phyloP scores from a whole-genome alignment of 1,284 basidiomycete genomes.

The Athelia psychrophila region DNA sequence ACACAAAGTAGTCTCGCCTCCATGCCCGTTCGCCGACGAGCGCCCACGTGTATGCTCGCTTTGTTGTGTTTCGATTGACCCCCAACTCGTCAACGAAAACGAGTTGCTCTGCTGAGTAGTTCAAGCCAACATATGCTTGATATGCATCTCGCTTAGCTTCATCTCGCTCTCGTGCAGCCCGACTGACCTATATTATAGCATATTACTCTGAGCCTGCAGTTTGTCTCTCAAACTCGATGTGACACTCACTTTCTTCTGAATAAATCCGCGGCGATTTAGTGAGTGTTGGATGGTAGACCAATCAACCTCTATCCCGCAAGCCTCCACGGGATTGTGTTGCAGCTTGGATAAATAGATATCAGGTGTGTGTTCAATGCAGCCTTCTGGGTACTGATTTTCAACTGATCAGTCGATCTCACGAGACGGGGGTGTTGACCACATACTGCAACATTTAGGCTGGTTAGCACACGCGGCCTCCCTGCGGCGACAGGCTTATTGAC shows the following conservation, averaged over 20 bases:
- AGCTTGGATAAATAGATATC: not conserved
- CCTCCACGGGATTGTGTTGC: not conserved
- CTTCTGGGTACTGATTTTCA: no score
- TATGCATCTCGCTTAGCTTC: not conserved
- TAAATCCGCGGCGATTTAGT: not conserved
- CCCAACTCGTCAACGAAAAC: conserved; percentile 13
- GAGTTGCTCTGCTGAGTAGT: conserved; percentile 6
- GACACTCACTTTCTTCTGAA: not conserved
- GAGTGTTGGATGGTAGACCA: not conserved
- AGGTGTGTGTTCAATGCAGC: not conserved
- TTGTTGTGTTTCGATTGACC: conserved; percentile 6
- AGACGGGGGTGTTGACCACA: no score
- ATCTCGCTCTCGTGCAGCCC: not conserved
- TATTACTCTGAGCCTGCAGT: no score
- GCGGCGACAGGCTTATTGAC: no score
- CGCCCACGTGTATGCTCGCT: conserved; percentile 8
- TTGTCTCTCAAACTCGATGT: not conserved
- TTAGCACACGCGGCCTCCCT: no score
- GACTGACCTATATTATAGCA: not conserved
- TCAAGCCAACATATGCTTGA: not conserved
- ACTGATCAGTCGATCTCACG: no score
- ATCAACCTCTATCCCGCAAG: not conserved
- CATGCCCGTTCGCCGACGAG: conserved; percentile 5
- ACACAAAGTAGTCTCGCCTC: conserved; percentile 4
- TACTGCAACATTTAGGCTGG: no score